Conservation (phyloP, 768 basidiomycete genomes). For the Mycena polygramma region DNA sequence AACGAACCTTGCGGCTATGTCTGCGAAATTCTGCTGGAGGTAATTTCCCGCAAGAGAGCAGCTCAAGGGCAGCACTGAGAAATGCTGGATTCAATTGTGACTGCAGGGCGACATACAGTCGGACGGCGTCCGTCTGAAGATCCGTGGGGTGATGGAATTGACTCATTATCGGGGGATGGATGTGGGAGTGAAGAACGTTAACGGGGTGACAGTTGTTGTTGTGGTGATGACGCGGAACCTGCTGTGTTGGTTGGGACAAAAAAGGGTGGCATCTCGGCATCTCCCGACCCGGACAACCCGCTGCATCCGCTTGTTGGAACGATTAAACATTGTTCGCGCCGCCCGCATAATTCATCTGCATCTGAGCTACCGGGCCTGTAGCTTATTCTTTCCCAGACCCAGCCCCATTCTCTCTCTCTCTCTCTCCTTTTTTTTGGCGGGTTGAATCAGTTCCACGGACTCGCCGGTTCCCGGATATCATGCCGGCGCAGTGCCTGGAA, state of each 20-base stretch:
- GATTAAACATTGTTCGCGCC: too few species aligned
- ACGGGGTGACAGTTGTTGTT: slow-evolving; percentile 17
- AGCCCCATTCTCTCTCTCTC: too few species aligned
- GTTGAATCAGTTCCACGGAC: too few species aligned
- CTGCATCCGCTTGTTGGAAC: too few species aligned
- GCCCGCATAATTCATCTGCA: too few species aligned
- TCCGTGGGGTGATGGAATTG: slow-evolving; percentile 6
- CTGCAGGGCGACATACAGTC: slow-evolving; percentile 32
- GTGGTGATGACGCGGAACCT: slow-evolving; percentile 19
- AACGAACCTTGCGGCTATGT: slow-evolving; percentile 27
- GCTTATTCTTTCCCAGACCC: too few species aligned
- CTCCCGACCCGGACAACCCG: slow-evolving; percentile 10
- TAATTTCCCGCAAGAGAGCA: slow-evolving; percentile 24
- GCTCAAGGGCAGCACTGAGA: slow-evolving; percentile 23
- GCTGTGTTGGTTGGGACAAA: slow-evolving; percentile 5
- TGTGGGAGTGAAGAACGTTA: slow-evolving; percentile 29
- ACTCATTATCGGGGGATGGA: too few species aligned
- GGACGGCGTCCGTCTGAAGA: slow-evolving; percentile 22
- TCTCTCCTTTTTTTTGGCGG: too few species aligned
- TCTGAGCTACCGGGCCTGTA: too few species aligned
- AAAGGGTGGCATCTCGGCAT: slow-evolving; percentile 19
- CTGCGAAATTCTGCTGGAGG: slow-evolving; percentile 22
- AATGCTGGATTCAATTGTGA: slow-evolving; percentile 20
- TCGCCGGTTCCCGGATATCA: too few species aligned
- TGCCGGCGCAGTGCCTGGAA: too few species aligned